These are phyloP conservation scores for Stachybotrys echinatus DNA, from an alignment of 2,329 filamentous ascomycete species.

Conservation along the genomic window DNA sequence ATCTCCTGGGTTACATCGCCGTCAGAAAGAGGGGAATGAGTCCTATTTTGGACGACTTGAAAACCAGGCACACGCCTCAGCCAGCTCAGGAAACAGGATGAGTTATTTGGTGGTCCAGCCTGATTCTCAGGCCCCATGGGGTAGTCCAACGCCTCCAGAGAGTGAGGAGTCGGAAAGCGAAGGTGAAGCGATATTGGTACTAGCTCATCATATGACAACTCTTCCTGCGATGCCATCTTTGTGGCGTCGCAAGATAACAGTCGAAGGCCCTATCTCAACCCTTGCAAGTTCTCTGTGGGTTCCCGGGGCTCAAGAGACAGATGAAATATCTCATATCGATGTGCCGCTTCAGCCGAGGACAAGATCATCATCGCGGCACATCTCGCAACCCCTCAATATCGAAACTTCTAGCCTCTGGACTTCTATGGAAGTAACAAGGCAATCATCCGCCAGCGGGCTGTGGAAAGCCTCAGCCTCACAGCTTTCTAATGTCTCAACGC, in stretches of 20 bases:
- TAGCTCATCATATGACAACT: slow-evolving; percentile 4
- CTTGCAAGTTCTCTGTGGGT: not conserved
- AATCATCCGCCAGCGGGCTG: not conserved
- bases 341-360: not conserved
- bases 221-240: slow-evolving; percentile 2
- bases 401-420: not conserved
- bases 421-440: not conserved
- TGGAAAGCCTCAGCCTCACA: not conserved
- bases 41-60: not conserved
- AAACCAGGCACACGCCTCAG: slow-evolving; percentile 2
- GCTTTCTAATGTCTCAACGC: not conserved
- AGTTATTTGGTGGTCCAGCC: slow-evolving; percentile 28
- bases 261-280: not conserved
- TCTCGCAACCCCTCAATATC: not conserved
- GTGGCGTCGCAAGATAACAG: slow-evolving; percentile 7
- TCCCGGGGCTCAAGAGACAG: too few relatives aligned
- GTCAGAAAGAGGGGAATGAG: not conserved
- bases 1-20: not conserved
- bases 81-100: slow-evolving; percentile 10
- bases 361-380: not conserved
- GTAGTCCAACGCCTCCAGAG: slow-evolving; percentile 50
- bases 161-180: slow-evolving; percentile 23
- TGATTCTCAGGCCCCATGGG: slow-evolving; percentile 29
- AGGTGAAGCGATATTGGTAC: slow-evolving; percentile 5
- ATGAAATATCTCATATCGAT: not conserved